Evolutionary conservation across 768 basidiomycete genomes (phyloP), one percentile per base, ranked within the genome.

Genomic region (Lactarius sanguifluus): DNA sequence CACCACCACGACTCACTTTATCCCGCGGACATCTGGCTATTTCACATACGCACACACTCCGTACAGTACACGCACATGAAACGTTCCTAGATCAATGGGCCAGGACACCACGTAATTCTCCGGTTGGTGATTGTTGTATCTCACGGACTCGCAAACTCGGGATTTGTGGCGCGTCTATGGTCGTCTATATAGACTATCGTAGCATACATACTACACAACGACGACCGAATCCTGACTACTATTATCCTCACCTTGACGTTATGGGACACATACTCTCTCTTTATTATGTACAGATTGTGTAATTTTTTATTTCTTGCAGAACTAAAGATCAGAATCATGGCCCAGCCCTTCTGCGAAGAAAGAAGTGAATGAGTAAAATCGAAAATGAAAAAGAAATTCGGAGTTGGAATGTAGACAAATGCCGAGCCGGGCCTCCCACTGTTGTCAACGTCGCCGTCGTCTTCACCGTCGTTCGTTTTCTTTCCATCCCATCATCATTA

Each of bases 351-450:
- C 45, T n/a, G 43, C 7, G n/a, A n/a, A n/a, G n/a, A n/a, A 41
- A 16, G 45, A 45, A 45, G 20, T n/a, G 32, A 32, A 32, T 32
- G 32, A 7, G 20, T n/a, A 47, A 20, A 15, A 55, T 15, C 15
- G 6, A 30, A 55, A 13, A 55, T 3, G 5, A 30, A 56, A 41
- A 54, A 43, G 1, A 32, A 57, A 32, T 54, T 66, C 65, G 65
- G 65, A 66, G 65, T 66, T 66, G 61, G 43, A 66, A 62, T n/a
- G 25, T 16, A 62, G 65, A 66, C 61, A 62, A 59, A 58, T 62
- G 61, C 65, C 57, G 30, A 58, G 55, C 23, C 38, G 30, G 52
- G 8, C 45, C 47, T 38, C 20, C 23, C 34, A 15, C 30, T 13
- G 36, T n/a, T 23, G 50, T 25, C 50, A 9, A 25, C 25, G 25